Evolutionary conservation across 208 protist genomes (phyloP).

Genomic region (Leishmania gerbilli): DNA sequence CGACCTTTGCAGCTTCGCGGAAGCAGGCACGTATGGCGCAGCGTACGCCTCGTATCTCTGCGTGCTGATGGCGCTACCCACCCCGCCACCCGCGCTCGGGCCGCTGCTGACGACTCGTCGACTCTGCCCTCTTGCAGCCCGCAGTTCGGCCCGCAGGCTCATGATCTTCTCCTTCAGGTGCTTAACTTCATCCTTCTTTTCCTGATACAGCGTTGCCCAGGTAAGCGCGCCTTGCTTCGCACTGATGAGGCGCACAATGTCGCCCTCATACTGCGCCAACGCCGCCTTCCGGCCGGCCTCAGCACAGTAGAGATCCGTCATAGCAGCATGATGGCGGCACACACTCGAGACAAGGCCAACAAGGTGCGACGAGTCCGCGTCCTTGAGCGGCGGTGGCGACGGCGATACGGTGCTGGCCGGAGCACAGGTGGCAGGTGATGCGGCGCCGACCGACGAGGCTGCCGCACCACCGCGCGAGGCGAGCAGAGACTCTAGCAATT

Average conservation of each 20-base stretch:
- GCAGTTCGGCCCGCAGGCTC: constrained; percentile 28
- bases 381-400: constrained; percentile 1
- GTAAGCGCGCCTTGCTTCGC: constrained; percentile 31
- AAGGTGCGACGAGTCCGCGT: constrained; percentile 18
- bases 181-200: constrained; percentile 44
- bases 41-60: constrained; percentile 53
- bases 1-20: not conserved
- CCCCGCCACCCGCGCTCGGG: not conserved
- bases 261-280: constrained; percentile 39
- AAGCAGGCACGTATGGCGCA: constrained; percentile 55
- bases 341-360: constrained; percentile 6
- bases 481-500: constrained; percentile 13
- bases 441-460: not conserved
- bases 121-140: constrained; percentile 3
- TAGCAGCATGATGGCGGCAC: constrained; percentile 1
- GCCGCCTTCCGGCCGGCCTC: constrained; percentile 9
- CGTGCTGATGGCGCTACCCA: constrained; percentile 18
- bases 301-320: constrained; percentile 14
- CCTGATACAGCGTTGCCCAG: constrained; percentile 44
- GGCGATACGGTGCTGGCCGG: not conserved
- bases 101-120: not conserved
- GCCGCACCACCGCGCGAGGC: not conserved
- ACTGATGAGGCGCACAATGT: constrained; percentile 35
- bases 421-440: not conserved
- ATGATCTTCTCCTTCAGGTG: constrained; percentile 47